Conservation (phyloP, 371 early-diverging fungal genomes). For the Rhizomucor pusillus region DNA sequence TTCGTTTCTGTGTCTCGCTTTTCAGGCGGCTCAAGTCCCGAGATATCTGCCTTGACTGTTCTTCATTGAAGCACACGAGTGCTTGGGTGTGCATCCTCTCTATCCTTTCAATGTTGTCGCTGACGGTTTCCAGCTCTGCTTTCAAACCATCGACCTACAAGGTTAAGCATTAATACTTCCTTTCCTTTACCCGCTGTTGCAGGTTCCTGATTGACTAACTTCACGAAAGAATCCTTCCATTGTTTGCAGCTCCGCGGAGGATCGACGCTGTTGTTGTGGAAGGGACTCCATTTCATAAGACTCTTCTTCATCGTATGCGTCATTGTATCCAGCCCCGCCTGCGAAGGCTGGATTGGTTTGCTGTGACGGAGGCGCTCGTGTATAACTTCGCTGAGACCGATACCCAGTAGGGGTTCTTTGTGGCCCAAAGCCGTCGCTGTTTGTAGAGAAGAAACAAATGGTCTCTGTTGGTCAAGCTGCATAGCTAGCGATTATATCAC, state of each 20-base stretch:
- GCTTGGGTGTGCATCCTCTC: slow-evolving; percentile 30
- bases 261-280: slow-evolving; percentile 12
- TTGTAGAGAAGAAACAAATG: too few species aligned
- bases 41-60: slow-evolving; percentile 29
- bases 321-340: background rate
- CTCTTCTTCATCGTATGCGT: slow-evolving; percentile 6
- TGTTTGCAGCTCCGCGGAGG: slow-evolving; percentile 19
- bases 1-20: slow-evolving; percentile 29
- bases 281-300: slow-evolving; percentile 15
- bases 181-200: slow-evolving; percentile 18
- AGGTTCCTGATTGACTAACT: slow-evolving; percentile 20
- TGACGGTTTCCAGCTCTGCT: slow-evolving; percentile 28
- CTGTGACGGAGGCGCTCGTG: background rate
- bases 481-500: background rate
- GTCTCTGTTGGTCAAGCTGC: too few species aligned
- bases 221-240: slow-evolving; percentile 42
- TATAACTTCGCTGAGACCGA: slow-evolving; percentile 1
- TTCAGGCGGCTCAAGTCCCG: slow-evolving; percentile 29
- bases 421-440: slow-evolving; percentile 22
- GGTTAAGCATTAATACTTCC: background rate
- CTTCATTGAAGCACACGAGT: slow-evolving; percentile 40
- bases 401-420: slow-evolving; percentile 16
- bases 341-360: background rate
- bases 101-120: slow-evolving; percentile 36
- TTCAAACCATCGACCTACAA: slow-evolving; percentile 38